Evolutionary conservation across 306 rosid species (phyloP).

Genomic region (Herpetospermum pedunculosum): DNA sequence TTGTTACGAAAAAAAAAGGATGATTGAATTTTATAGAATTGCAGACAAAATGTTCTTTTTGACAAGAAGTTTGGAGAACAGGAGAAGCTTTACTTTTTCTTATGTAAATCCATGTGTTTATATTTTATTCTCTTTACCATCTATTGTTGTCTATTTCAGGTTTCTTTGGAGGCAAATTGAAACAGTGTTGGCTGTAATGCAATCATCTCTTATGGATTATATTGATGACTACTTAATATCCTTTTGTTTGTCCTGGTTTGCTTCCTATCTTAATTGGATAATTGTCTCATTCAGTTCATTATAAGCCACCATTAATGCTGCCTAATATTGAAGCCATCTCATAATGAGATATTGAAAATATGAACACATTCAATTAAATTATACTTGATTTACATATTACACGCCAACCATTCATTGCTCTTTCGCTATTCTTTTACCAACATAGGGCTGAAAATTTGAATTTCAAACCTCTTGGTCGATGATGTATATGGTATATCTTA

Average conservation of each 20-base stretch:
- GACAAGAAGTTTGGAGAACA: not conserved
- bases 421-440: not conserved
- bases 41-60: not conserved
- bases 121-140: not conserved
- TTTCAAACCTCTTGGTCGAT: too few relatives aligned
- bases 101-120: too few relatives aligned
- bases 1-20: too few relatives aligned
- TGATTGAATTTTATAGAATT: not conserved
- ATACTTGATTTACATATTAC: not conserved
- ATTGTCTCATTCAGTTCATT: not conserved
- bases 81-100: not conserved
- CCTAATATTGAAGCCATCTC: not conserved
- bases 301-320: not conserved
- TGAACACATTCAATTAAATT: not conserved
- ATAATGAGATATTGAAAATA: not conserved
- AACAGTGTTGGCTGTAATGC: not conserved
- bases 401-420: not conserved
- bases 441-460: too few relatives aligned
- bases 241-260: not conserved
- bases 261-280: not conserved
- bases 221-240: not conserved
- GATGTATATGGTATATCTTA: too few relatives aligned
- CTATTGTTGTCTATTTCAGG: not conserved
- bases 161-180: not conserved
- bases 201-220: slow-evolving; percentile 3